Evolutionary conservation across 441 rosid genomes (phyloP).

Genomic region (Geranium incanum): DNA sequence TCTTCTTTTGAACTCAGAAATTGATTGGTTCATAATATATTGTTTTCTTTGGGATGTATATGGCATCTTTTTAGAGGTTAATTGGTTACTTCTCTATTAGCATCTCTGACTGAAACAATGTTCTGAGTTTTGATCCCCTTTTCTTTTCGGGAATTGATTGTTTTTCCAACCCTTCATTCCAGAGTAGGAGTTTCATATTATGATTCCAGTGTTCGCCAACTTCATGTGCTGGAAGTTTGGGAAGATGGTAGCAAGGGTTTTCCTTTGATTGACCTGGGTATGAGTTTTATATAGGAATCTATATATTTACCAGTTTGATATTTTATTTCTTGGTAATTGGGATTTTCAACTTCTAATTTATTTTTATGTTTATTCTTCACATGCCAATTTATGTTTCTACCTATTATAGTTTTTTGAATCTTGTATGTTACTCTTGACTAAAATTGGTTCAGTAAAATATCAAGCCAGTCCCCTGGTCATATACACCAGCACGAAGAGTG

Average conservation of each 20-base stretch:
- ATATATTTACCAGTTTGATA: constrained; percentile 3
- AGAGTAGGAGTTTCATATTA: constrained; percentile 90
- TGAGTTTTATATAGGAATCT: constrained; percentile 16
- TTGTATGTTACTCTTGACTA: constrained; percentile 22
- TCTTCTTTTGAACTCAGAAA: neutral
- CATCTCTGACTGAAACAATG: neutral
- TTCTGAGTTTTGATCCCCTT: neutral
- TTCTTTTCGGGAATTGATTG: neutral
- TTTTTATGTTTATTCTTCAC: neutral
- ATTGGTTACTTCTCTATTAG: neutral
- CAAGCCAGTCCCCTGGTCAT: constrained; percentile 73
- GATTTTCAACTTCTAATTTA: constrained; percentile 10
- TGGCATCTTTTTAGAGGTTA: neutral
- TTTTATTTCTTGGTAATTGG: constrained; percentile 15
- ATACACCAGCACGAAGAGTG: constrained; percentile 90
- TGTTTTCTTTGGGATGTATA: constrained; percentile 2
- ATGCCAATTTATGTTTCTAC: constrained; percentile 8
- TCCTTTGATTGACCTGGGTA: constrained; percentile 79
- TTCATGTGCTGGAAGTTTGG: constrained; percentile 85
- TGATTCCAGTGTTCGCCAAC: constrained; percentile 73
- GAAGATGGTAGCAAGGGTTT: constrained; percentile 73
- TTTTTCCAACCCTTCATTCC: constrained; percentile 19
- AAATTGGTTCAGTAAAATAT: constrained; percentile 54
- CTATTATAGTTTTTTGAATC: neutral
- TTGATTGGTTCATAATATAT: neutral